Evolutionary conservation across 1,139 yeast genomes (phyloP).

Genomic region (Suhomyces bolitotheri): DNA sequence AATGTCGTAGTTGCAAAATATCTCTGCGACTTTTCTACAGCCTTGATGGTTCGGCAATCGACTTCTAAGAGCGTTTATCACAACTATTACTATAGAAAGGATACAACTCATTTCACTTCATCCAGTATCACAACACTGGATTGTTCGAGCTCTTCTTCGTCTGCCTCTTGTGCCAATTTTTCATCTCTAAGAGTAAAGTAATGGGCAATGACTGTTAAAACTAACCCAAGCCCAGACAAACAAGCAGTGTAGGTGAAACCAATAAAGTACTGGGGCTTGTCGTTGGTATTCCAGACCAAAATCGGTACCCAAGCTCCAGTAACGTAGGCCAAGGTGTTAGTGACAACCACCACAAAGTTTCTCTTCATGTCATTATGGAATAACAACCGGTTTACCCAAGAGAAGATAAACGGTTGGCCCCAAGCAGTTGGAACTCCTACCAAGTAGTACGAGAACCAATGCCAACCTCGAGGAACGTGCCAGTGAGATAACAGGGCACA

Average conservation of each 20-base stretch:
- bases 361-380: slow-evolving; percentile 25
- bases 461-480: slow-evolving; percentile 48
- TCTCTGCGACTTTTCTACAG: too few species aligned
- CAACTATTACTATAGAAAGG: too few species aligned
- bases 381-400: slow-evolving; percentile 26
- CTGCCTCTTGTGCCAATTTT: slow-evolving; percentile 8
- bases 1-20: too few species aligned
- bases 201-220: slow-evolving; percentile 26
- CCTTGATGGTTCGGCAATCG: too few species aligned
- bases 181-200: slow-evolving; percentile 36
- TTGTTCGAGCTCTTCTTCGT: too few species aligned
- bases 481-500: slow-evolving; percentile 46
- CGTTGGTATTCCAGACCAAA: slow-evolving; percentile 32
- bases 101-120: too few species aligned
- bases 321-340: slow-evolving; percentile 27
- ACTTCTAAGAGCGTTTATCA: too few species aligned
- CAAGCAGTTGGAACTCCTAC: slow-evolving; percentile 47
- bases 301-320: slow-evolving; percentile 30
- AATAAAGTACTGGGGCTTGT: slow-evolving; percentile 32
- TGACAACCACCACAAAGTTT: slow-evolving; percentile 25
- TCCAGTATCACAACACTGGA: too few species aligned
- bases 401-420: slow-evolving; percentile 28
- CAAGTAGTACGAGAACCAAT: slow-evolving; percentile 50
- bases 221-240: slow-evolving; percentile 22
- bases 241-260: slow-evolving; percentile 28